Evolutionary conservation across 768 basidiomycete genomes (phyloP).

Genomic region (Leccinum sublutescens): DNA sequence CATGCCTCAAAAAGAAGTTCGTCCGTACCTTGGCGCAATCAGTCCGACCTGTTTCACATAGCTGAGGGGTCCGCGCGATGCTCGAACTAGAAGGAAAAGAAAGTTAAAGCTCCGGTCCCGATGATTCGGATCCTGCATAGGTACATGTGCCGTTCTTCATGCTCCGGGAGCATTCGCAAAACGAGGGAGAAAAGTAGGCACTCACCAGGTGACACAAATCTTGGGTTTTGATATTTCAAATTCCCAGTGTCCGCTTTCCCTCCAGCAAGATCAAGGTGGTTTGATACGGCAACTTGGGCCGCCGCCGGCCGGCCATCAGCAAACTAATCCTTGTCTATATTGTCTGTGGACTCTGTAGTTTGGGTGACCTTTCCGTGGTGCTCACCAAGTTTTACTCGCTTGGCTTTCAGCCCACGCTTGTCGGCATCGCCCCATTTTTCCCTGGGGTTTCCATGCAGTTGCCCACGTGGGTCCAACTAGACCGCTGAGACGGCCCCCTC

Average conservation of each 20-base stretch:
- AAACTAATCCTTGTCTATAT: too few species aligned
- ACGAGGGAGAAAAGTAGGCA: not conserved
- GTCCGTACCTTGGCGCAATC: not conserved
- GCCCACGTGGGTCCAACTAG: too few species aligned
- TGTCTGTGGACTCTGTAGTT: too few species aligned
- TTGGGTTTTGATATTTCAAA: slow-evolving; percentile 23
- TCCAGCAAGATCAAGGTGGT: too few species aligned
- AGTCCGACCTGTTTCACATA: not conserved
- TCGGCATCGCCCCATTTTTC: too few species aligned
- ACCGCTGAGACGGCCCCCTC: too few species aligned
- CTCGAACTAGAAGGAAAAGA: not conserved
- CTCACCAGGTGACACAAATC: slow-evolving; percentile 7
- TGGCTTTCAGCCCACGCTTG: too few species aligned
- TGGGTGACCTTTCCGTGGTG: too few species aligned
- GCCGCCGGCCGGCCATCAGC: too few species aligned
- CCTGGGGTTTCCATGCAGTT: too few species aligned
- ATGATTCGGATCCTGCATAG: not conserved
- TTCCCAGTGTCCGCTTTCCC: not conserved
- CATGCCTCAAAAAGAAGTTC: not conserved
- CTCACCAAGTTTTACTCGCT: too few species aligned
- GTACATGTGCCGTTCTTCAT: not conserved
- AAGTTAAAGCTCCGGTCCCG: slow-evolving; percentile 10
- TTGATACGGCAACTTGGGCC: too few species aligned
- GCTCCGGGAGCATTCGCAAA: not conserved
- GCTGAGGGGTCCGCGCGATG: not conserved